Percentiles rank a stretch among this genome's conserved stretches.
These are phyloP conservation scores for Rhododendron griersonianum DNA, from an alignment of 148 eudicot species.

Conservation along the genomic window DNA sequence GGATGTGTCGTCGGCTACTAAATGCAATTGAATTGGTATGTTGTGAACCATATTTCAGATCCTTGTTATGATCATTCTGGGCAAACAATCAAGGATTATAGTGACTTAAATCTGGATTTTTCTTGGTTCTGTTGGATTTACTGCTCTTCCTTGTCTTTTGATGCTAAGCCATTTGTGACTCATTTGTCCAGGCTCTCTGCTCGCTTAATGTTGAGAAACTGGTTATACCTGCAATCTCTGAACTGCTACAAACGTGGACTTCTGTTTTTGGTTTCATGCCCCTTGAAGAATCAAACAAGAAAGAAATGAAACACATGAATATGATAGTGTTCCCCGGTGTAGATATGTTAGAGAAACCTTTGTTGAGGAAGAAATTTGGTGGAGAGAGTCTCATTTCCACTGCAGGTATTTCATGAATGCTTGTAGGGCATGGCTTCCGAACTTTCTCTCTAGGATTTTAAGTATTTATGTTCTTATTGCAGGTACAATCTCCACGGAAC, in stretches of 20 bases:
- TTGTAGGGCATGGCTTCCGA: neutral
- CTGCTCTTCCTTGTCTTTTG: neutral
- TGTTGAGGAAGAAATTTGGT: conserved; percentile 15
- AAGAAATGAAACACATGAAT: conserved; percentile 50
- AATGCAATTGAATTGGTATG: conserved; percentile 70
- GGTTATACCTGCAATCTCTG: conserved; percentile 89
- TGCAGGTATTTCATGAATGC: conserved; percentile 34
- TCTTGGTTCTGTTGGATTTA: neutral
- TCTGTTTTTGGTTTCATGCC: conserved; percentile 72
- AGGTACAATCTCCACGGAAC: conserved; percentile 16
- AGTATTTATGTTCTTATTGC: neutral
- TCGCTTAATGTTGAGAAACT: conserved; percentile 69
- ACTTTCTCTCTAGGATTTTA: neutral
- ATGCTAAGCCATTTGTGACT: neutral
- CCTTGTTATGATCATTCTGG: neutral
- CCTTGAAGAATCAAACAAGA: conserved; percentile 48
- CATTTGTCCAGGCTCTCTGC: conserved; percentile 60
- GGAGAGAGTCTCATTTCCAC: conserved; percentile 13
- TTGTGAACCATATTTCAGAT: conserved; percentile 9
- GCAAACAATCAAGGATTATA: neutral
- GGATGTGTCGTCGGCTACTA: conserved; percentile 88
- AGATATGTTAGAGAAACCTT: conserved; percentile 65
- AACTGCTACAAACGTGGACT: conserved; percentile 74
- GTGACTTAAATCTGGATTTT: neutral
- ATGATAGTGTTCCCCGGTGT: conserved; percentile 61